Base-by-base conservation (phyloP, 2,329 filamentous ascomycete species). In the Nectriaceae sp. region DNA sequence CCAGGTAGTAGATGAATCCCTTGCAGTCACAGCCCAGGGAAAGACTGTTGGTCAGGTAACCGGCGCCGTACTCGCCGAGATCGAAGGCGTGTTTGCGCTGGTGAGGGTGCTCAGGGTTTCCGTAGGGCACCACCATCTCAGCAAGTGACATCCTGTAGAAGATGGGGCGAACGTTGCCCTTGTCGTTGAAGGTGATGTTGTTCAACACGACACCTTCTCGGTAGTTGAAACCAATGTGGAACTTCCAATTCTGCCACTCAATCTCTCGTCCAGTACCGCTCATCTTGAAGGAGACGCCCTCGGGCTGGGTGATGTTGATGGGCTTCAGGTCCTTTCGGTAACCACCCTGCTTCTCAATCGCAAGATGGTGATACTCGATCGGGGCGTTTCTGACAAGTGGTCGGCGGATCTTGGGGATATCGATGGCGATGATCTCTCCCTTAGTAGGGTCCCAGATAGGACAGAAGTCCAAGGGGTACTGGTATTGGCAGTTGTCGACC, bases 221-320 rank as follows among this genome's bases (percentile, higher is more conserved):
- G 74, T 96, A 94, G 76, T 96, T 96, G 80, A 96, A 97, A 20
- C 92, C 92, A 50, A 97, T 83, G 67, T 96, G 92, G 56, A 96
- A 83, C 61, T 83, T 93, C 88, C 90, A 97, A 65, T 95, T 96
- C 69, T 96, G 91, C 92, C 92, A 96, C 56, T 84, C 83, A 42
- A 96, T 79, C 39, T 82, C 82, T 11, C 90, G 75, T 2, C 89
- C 59, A 31, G 26, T 31, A 15, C 26, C 89, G 3, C 85, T 79
- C 56, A 96, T 75, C 18, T 78, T 83, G 75, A 96, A 97, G 0
- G 89, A 94, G 1, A 96, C 90, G 15, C 92, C 92, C 60, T 95
- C 89, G 0, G 90, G 90, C 64, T 95, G 90, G 1, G 88, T 90
- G 63, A 95, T 91, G 67, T 92, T 85, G 66, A 95, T 88, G 1